These are phyloP conservation scores for Metschnikowia baotianmanensis DNA, from an alignment of 805 yeast genomes.

Conservation along the genomic window DNA sequence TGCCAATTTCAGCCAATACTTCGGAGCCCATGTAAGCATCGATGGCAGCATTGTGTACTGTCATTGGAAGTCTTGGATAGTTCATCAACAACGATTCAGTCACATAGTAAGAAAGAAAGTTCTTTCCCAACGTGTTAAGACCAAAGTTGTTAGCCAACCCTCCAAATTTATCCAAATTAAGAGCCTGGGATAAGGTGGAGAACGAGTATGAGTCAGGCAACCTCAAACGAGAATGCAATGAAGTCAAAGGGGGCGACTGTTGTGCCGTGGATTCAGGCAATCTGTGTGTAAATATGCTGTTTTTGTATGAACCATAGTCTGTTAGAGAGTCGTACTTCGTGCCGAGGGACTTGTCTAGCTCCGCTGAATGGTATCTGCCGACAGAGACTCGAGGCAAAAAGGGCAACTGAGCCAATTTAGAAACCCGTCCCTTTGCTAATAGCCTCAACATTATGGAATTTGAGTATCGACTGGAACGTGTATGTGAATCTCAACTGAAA, in stretches of 20 bases:
- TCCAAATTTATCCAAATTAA: conserved; percentile 53
- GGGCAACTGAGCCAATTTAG: conserved; percentile 6
- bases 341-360: conserved; percentile 25
- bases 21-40: conserved; percentile 70
- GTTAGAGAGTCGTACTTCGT: conserved; percentile 31
- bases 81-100: conserved; percentile 68
- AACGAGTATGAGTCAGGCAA: conserved; percentile 57
- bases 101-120: conserved; percentile 69
- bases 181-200: conserved; percentile 74
- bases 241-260: conserved; percentile 68
- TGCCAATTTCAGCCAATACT: conserved; percentile 65
- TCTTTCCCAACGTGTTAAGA: conserved; percentile 77
- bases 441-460: conserved; percentile 16
- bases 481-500: neutral
- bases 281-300: conserved; percentile 42
- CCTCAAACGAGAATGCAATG: conserved; percentile 74
- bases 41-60: conserved; percentile 71
- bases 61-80: conserved; percentile 88
- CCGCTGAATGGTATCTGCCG: conserved; percentile 23
- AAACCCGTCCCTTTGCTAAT: conserved; percentile 12
- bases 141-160: conserved; percentile 70
- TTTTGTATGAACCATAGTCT: conserved; percentile 41
- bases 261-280: conserved; percentile 46
- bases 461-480: conserved; percentile 4
- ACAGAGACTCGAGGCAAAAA: conserved; percentile 7